Evolutionary conservation across 306 rosid genomes (phyloP).

Genomic region (barrel medic (Medicago truncatula)): MtrunA17r5.0-ANR NC_053046.1:1733001-1733500

Average conservation of each 20-base stretch:
- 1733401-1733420: conserved; percentile 65
- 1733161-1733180: conserved; percentile 90
- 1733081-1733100: conserved; percentile 88
- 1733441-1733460: conserved; percentile 77
- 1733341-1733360: conserved; percentile 73
- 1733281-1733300: conserved; percentile 50
- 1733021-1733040: conserved; percentile 67
- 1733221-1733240: conserved; percentile 69
- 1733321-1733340: conserved; percentile 87
- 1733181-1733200: conserved; percentile 82
- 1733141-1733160: conserved; percentile 74
- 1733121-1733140: conserved; percentile 53
- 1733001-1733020: conserved; percentile 93
- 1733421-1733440: conserved; percentile 73
- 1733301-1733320: conserved; percentile 66
- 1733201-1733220: conserved; percentile 76
- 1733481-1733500: conserved; percentile 66
- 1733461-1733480: conserved; percentile 79
- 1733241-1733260: conserved; percentile 83
- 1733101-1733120: conserved; percentile 56
- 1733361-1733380: conserved; percentile 93
- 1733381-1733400: conserved; percentile 72
- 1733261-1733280: conserved; percentile 64
- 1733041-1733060: conserved; percentile 78
- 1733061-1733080: conserved; percentile 93